Conservation (phyloP, 176 grass and related monocot genomes). For the Aegilops sharonensis region DNA sequence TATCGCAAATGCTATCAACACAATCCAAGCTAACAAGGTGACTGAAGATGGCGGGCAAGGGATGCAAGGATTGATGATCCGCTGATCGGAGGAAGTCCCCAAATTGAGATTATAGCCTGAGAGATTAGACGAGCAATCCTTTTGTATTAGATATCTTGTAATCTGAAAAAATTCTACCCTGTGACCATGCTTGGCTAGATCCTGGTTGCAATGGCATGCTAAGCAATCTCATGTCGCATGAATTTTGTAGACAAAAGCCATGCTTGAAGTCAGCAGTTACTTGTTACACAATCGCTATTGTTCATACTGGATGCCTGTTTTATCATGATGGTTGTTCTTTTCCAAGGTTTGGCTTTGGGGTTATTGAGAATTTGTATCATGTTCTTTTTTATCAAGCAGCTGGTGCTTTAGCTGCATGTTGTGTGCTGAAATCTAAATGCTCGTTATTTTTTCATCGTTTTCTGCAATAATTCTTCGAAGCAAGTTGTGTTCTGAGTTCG, state of each 20-base stretch:
- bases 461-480: not conserved
- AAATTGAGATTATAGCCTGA: slow-evolving; percentile 16
- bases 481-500: not conserved
- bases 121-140: slow-evolving; percentile 19
- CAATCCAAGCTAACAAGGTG: slow-evolving; percentile 86
- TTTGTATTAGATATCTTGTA: slow-evolving; percentile 26
- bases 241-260: slow-evolving; percentile 11
- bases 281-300: not conserved
- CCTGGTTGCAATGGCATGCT: not conserved
- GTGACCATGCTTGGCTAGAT: slow-evolving; percentile 19
- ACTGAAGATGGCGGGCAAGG: slow-evolving; percentile 64
- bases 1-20: slow-evolving; percentile 75
- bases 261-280: not conserved
- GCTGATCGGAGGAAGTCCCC: slow-evolving; percentile 1
- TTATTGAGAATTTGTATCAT: not conserved
- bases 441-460: not conserved
- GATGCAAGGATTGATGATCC: slow-evolving; percentile 58
- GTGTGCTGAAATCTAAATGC: not conserved
- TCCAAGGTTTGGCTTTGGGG: not conserved
- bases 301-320: not conserved
- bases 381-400: not conserved
- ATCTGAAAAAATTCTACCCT: not conserved
- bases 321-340: not conserved
- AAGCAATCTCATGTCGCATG: slow-evolving; percentile 11
- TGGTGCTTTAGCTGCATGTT: not conserved